Evolutionary conservation across 2,329 filamentous ascomycete genomes (phyloP).

Genomic region (Paecilomyces sp.): DNA sequence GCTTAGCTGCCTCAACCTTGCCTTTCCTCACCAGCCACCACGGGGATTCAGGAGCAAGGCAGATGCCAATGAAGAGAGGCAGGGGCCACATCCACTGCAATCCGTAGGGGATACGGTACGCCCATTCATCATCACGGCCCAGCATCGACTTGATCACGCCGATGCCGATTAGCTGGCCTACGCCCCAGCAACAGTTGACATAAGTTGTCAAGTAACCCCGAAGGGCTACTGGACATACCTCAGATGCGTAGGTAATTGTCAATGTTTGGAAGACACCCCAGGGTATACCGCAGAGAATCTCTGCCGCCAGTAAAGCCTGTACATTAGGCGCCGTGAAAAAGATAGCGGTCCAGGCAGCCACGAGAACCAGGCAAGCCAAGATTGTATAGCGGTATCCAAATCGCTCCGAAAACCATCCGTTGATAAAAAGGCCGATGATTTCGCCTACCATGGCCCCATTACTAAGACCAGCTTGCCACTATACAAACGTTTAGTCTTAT

Average conservation of each 20-base stretch:
- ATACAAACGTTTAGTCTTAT: conserved; percentile 3
- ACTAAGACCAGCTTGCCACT: conserved; percentile 41
- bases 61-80: conserved; percentile 41
- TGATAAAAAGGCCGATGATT: conserved; percentile 46
- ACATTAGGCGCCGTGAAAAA: conserved; percentile 46
- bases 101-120: conserved; percentile 46
- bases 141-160: conserved; percentile 46
- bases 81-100: conserved; percentile 50
- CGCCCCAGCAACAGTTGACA: conserved; percentile 40
- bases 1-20: conserved; percentile 41
- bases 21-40: conserved; percentile 46
- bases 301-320: conserved; percentile 40
- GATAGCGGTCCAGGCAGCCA: conserved; percentile 43
- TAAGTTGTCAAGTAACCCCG: conserved; percentile 41
- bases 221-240: conserved; percentile 40
- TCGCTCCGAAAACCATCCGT: conserved; percentile 44
- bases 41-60: conserved; percentile 44
- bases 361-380: conserved; percentile 38
- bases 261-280: conserved; percentile 48
- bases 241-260: conserved; percentile 41
- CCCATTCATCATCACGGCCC: conserved; percentile 40
- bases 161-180: conserved; percentile 46
- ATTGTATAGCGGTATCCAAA: conserved; percentile 48
- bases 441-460: conserved; percentile 38
- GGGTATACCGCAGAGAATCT: conserved; percentile 45